Evolutionary conservation across 768 basidiomycete genomes (phyloP), one percentile per base, ranked within the genome.

Genomic region (Leucogyrophana mollusca): DNA sequence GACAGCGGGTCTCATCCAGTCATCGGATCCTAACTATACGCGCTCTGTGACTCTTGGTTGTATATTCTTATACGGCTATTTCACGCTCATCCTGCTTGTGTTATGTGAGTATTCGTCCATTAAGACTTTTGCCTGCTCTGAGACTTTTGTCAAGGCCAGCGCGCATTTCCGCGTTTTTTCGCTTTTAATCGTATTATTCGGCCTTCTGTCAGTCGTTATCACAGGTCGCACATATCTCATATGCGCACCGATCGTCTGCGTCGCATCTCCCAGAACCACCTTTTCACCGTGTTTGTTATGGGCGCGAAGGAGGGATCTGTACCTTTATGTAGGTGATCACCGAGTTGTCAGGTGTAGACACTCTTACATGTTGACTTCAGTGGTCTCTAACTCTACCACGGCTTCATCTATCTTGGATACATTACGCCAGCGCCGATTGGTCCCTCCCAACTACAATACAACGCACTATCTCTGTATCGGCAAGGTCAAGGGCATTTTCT

Each of bases 21-120:
- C n/a, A n/a, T n/a, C n/a, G n/a, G n/a, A n/a, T n/a, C n/a, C n/a
- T n/a, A n/a, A n/a, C n/a, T n/a, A n/a, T n/a, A n/a, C n/a, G n/a
- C n/a, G n/a, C n/a, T n/a, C n/a, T n/a, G n/a, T n/a, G n/a, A n/a
- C n/a, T n/a, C n/a, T n/a, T n/a, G n/a, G n/a, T n/a, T n/a, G n/a
- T n/a, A n/a, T n/a, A n/a, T n/a, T n/a, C n/a, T n/a, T n/a, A n/a
- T 2, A 38, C 44, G 34, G 58, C 55, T 27, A 49, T 45, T 14
- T 47, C 17, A 10, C 27, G 34, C 40, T 62, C 57, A 16, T 56
- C 23, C 7, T 40, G 32, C 10, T 9, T 21, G 9, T 37, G 43
- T 1, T 33, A 17, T 9, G 59, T 59, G 43, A 46, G 27, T 30
- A 7, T 30, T 30, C 6, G 13, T 30, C 13, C 6, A 7, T 30